Conservation (phyloP, 371 early-diverging fungal species). For the Rhizopus arrhizus region DNA sequence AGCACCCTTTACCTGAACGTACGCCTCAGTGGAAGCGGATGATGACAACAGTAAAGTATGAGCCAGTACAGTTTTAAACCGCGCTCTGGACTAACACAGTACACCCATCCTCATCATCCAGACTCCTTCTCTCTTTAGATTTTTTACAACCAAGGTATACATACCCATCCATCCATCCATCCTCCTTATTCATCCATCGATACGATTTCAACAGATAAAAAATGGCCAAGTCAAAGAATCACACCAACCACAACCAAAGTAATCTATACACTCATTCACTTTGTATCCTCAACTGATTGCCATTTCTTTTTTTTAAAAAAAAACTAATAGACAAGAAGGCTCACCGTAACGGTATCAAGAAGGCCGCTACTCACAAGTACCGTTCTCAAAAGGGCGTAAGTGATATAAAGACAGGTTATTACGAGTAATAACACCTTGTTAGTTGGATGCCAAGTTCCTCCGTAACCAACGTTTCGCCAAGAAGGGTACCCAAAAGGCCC, state of each 20-base stretch:
- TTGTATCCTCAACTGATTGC: too few species aligned
- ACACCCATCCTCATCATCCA: too few species aligned
- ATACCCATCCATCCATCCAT: too few species aligned
- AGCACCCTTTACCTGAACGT: too few species aligned
- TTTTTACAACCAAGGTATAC: too few species aligned
- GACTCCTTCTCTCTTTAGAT: too few species aligned
- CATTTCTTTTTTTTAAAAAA: neutral
- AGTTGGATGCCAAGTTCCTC: constrained; percentile 95
- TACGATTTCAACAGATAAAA: neutral
- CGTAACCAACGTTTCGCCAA: constrained; percentile 98
- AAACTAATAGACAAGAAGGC: constrained; percentile 83
- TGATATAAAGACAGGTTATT: constrained; percentile 3
- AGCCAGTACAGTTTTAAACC: too few species aligned
- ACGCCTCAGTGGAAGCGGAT: too few species aligned
- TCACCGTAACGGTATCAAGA: constrained; percentile 98
- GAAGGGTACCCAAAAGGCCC: constrained; percentile 64
- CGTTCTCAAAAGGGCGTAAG: constrained; percentile 92
- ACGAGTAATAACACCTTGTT: constrained; percentile 6
- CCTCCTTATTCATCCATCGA: too few species aligned
- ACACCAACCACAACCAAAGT: constrained; percentile 99
- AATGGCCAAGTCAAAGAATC: constrained; percentile 97
- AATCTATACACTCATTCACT: constrained; percentile 19
- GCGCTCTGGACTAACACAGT: too few species aligned
- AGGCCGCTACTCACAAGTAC: constrained; percentile 84
- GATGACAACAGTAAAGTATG: too few species aligned